Percentiles rank a stretch among this genome's conserved stretches.
Evolutionary conservation across 2,329 filamentous ascomycete genomes (phyloP).

Genomic region (Aspergillus amoenus): DNA sequence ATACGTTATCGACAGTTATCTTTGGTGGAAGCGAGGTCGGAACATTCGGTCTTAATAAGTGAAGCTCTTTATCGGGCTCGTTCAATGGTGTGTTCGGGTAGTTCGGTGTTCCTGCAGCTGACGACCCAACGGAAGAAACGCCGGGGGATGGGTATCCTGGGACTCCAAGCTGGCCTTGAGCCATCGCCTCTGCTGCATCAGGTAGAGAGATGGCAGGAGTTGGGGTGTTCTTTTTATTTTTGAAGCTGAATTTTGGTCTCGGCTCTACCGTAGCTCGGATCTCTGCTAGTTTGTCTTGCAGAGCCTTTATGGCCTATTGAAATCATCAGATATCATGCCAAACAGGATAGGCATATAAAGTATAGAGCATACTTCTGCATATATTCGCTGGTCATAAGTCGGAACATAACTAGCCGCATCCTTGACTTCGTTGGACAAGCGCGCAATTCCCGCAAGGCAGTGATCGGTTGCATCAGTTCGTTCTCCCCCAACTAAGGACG

Average conservation of each 20-base stretch:
- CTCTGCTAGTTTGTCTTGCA: conserved; percentile 75
- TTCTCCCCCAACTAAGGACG: conserved; percentile 67
- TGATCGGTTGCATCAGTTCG: conserved; percentile 78
- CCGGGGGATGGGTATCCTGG: conserved; percentile 44
- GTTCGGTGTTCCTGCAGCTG: conserved; percentile 34
- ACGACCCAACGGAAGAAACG: conserved; percentile 44
- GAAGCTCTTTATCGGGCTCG: conserved; percentile 32
- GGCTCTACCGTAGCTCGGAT: conserved; percentile 68
- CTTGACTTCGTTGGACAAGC: conserved; percentile 78
- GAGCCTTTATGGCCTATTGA: conserved; percentile 69
- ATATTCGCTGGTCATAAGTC: conserved; percentile 84
- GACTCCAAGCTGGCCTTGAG: conserved; percentile 46
- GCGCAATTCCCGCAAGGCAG: conserved; percentile 74
- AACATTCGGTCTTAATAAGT: conserved; percentile 32
- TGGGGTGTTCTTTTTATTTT: conserved; percentile 55
- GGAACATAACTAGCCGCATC: conserved; percentile 81
- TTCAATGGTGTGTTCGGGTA: conserved; percentile 38
- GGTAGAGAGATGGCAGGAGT: conserved; percentile 51
- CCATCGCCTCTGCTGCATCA: conserved; percentile 56
- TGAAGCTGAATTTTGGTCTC: conserved; percentile 83
- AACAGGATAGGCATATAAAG: background rate
- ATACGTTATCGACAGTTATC: conserved; percentile 19
- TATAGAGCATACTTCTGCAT: conserved; percentile 63
- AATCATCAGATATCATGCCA: background rate
- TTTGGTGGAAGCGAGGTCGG: conserved; percentile 38